Evolutionary conservation across 164 flowering plant genomes (phyloP), one percentile per base, ranked within the genome.

Genomic region (Umbellularia californica): DNA sequence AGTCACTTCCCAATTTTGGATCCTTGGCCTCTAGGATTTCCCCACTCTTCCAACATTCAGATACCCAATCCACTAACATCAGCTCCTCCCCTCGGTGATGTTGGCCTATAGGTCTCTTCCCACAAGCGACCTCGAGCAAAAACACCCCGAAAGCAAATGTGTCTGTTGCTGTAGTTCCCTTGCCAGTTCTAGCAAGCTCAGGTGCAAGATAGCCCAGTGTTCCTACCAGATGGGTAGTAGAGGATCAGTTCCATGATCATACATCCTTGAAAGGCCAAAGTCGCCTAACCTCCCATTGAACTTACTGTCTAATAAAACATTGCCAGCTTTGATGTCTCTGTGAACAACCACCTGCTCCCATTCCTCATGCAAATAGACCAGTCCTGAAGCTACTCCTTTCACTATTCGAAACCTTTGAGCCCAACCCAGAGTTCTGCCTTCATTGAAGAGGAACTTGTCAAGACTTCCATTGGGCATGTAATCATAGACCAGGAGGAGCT

Each of bases 31-130:
- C 75, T 17, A 71, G 25, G 55, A 80, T 77, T 2, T 3, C 41
- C 50, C 82, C 82, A 13, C 58, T 64, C 41, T 47, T 80, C 77
- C 79, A 80, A 5, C 74, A 68, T 1, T 69, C 71, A 27, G 15
- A 71, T 33, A 80, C 82, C 77, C 73, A 80, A 66, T 77, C 75
- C 22, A 80, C 77, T 65, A 80, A 65, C 28, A 74, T 51, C 0
- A 20, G 0, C 69, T 70, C 65, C 10, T 64, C 74, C 1, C 5
- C n/a, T 13, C 51, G 20, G 20, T 33, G 22, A 14, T 63, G 27
- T 0, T 22, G 25, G 22, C 75, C 81, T 13, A 84, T 73, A 2
- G 88, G 88, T 68, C 73, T 82, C 71, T 84, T 82, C 19, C 88
- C 67, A 35, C 67, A 58, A 35, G 73, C 77, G 22, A 75, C 77